Evolutionary conservation across 164 flowering plant species (phyloP).

Genomic region (Aristolochia californica): DNA sequence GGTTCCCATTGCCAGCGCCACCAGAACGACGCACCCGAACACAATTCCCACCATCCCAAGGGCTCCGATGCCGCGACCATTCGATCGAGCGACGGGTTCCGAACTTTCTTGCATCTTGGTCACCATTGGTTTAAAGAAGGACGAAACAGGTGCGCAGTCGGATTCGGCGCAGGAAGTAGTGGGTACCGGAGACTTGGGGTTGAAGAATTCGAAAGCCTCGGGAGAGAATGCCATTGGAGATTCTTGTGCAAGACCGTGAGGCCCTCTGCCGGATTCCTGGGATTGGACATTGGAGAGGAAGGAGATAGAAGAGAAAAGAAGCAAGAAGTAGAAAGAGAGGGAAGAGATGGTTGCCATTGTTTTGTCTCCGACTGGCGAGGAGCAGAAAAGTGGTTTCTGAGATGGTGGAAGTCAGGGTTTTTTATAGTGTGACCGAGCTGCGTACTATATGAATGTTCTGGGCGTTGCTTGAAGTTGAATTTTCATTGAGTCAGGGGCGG

Average conservation of each 20-base stretch:
- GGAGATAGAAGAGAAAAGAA: conserved; percentile 15
- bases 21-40: conserved; percentile 31
- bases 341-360: conserved; percentile 11
- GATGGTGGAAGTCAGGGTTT: too few relatives aligned
- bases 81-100: background rate
- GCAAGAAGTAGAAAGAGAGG: conserved; percentile 5
- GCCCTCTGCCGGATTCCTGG: conserved; percentile 24
- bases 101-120: conserved; percentile 4
- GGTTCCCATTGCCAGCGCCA: conserved; percentile 42
- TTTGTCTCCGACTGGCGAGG: too few relatives aligned
- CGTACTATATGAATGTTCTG: background rate
- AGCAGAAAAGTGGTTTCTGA: too few relatives aligned
- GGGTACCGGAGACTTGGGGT: conserved; percentile 27
- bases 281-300: conserved; percentile 19
- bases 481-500: conserved; percentile 12
- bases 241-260: conserved; percentile 57
- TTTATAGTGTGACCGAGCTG: background rate
- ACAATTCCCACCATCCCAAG: conserved; percentile 45
- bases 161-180: conserved; percentile 28
- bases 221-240: conserved; percentile 59
- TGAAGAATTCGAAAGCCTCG: conserved; percentile 60
- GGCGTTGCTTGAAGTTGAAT: conserved; percentile 22
- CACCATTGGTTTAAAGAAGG: conserved; percentile 26
- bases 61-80: conserved; percentile 20
- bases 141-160: conserved; percentile 13